Evolutionary conservation across 352 stramenopile species (phyloP).

Genomic region (Phytophthora multivora): DNA sequence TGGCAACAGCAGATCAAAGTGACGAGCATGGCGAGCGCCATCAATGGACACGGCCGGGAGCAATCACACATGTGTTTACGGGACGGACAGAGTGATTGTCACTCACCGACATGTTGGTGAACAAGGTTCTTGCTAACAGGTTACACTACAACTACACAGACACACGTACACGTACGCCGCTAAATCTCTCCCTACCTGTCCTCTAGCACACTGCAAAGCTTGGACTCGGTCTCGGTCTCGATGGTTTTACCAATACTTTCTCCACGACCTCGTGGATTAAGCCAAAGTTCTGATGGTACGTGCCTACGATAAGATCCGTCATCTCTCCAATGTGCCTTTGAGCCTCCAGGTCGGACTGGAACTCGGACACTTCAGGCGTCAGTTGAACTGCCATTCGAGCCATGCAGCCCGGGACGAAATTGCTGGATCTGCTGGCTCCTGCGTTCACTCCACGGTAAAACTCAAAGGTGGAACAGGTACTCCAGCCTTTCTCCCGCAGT

Average conservation of each 20-base stretch:
- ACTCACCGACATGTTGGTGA: neutral
- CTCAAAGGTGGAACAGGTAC: conserved; percentile 28
- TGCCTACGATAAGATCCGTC: conserved; percentile 33
- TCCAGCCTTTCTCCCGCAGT: conserved; percentile 41
- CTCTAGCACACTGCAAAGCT: too few species aligned
- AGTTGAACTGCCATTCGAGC: conserved; percentile 29
- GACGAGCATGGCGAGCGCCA: conserved; percentile 2
- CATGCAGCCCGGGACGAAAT: conserved; percentile 22
- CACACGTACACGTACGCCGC: neutral
- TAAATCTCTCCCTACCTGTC: neutral
- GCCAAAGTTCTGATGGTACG: conserved; percentile 29
- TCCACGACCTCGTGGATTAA: conserved; percentile 28
- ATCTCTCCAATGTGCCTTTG: conserved; percentile 30
- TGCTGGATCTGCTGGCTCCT: conserved; percentile 10
- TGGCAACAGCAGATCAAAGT: conserved; percentile 19
- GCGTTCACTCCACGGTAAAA: conserved; percentile 19
- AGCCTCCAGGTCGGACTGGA: conserved; percentile 23
- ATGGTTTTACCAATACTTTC: conserved; percentile 6
- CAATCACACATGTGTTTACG: conserved; percentile 28
- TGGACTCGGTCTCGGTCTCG: neutral
- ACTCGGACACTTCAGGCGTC: conserved; percentile 25
- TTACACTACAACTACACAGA: neutral
- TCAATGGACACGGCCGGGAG: conserved; percentile 3
- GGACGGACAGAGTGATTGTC: conserved; percentile 1
- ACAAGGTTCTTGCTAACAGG: neutral